Conservation (phyloP, 108 stramenopile species). For the Epipyxis sp. region DNA sequence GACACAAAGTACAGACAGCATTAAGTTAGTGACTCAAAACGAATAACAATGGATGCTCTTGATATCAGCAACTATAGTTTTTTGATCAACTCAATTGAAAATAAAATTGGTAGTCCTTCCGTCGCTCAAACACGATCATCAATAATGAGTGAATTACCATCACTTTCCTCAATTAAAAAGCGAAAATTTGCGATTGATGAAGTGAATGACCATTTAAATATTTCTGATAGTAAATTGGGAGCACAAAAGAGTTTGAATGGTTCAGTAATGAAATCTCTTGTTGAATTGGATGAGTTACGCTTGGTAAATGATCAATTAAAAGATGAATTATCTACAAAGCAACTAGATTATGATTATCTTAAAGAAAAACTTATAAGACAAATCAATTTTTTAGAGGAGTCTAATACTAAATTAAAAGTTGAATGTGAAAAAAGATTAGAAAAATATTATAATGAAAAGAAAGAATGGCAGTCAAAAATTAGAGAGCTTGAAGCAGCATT, state of each 20-base stretch:
- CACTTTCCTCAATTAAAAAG: too few relatives aligned
- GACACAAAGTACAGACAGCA: too few relatives aligned
- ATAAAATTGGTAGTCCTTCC: too few relatives aligned
- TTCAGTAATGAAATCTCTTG: not conserved
- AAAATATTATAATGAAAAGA: constrained; percentile 26
- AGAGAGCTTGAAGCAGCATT: not conserved
- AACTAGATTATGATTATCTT: not conserved
- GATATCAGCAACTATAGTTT: constrained; percentile 3
- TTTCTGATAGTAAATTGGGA: too few relatives aligned
- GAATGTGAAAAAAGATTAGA: not conserved
- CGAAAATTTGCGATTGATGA: too few relatives aligned
- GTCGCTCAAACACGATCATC: too few relatives aligned
- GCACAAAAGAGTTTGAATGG: not conserved
- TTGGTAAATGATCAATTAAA: constrained; percentile 8
- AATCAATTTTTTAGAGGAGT: constrained; percentile 5
- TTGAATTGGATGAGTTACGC: constrained; percentile 19
- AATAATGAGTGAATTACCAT: too few relatives aligned
- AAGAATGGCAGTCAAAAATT: constrained; percentile 14
- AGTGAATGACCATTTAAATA: too few relatives aligned
- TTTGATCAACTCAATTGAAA: constrained; percentile 14
- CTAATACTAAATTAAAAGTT: not conserved
- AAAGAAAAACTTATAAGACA: constrained; percentile 9
- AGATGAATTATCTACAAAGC: not conserved
- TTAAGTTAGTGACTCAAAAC: too few relatives aligned
- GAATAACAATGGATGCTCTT: too few relatives aligned